phyloP scores from a whole-genome alignment of 352 stramenopile species.

The Plasmopara muralis region DNA sequence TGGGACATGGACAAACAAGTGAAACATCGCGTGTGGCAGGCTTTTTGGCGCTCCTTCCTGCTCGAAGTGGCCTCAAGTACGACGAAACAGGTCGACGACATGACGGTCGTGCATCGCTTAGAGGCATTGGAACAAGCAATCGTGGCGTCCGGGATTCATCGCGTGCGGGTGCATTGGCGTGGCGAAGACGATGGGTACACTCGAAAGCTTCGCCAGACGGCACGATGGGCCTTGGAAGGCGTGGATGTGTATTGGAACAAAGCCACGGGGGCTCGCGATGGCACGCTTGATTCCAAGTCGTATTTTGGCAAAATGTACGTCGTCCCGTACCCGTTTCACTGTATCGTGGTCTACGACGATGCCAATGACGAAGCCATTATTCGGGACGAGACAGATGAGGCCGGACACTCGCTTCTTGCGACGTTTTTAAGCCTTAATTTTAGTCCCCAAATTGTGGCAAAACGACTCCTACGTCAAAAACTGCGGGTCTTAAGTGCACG shows the following conservation, averaged over 20 bases:
- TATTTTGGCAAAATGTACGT: constrained; percentile 51
- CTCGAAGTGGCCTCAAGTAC: constrained; percentile 11
- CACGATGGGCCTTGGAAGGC: constrained; percentile 29
- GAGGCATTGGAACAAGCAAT: constrained; percentile 25
- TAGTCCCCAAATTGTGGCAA: constrained; percentile 16
- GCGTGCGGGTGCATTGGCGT: constrained; percentile 32
- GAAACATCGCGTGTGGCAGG: constrained; percentile 47
- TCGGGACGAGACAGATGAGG: constrained; percentile 16
- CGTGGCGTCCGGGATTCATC: constrained; percentile 25
- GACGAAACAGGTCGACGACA: constrained; percentile 10
- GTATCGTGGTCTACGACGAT: constrained; percentile 45
- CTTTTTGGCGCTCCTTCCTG: constrained; percentile 38
- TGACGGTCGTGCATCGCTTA: constrained; percentile 23
- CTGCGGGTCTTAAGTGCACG: constrained; percentile 23
- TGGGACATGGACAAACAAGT: constrained; percentile 41
- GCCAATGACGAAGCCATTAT: constrained; percentile 38
- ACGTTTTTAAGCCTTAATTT: constrained; percentile 36
- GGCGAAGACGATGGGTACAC: constrained; percentile 24
- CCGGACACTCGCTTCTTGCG: constrained; percentile 7
- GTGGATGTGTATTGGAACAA: constrained; percentile 43
- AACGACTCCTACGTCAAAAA: constrained; percentile 28
- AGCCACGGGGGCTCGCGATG: constrained; percentile 23
- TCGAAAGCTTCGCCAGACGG: constrained; percentile 22
- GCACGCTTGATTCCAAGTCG: constrained; percentile 29
- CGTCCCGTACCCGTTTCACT: constrained; percentile 42